phyloP scores from a whole-genome alignment of 2,329 filamentous ascomycete genomes.

The Aspergillus versicolor region DNA sequence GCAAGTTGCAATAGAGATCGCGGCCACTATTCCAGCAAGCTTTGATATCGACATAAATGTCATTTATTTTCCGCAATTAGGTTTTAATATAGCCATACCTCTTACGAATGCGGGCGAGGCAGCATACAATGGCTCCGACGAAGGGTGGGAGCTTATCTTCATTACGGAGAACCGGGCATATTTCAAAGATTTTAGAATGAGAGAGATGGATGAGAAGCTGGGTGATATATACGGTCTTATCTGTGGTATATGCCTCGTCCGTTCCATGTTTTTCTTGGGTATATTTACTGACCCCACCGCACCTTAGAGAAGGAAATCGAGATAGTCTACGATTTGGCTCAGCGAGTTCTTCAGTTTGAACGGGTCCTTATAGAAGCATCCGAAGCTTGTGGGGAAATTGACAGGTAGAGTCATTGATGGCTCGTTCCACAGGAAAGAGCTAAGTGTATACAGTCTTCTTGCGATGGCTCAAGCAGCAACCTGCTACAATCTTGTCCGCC shows the following conservation, averaged over 20 bases:
- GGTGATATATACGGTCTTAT: constrained; percentile 86
- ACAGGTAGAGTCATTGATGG: constrained; percentile 50
- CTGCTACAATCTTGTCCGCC: constrained; percentile 69
- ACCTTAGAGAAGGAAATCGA: constrained; percentile 80
- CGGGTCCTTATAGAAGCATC: constrained; percentile 67
- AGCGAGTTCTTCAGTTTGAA: constrained; percentile 68
- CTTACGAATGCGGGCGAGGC: constrained; percentile 61
- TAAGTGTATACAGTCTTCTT: constrained; percentile 59
- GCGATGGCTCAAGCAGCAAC: constrained; percentile 76
- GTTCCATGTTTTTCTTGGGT: background rate
- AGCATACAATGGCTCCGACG: constrained; percentile 63
- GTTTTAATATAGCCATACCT: constrained; percentile 77
- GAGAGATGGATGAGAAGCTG: constrained; percentile 73
- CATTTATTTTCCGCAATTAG: constrained; percentile 86
- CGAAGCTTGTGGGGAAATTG: constrained; percentile 80
- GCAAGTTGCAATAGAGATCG: constrained; percentile 64
- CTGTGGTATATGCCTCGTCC: constrained; percentile 55
- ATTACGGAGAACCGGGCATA: constrained; percentile 69
- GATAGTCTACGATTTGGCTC: constrained; percentile 74
- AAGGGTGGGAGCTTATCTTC: constrained; percentile 77
- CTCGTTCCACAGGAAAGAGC: background rate
- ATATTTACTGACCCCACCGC: background rate
- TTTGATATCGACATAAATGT: constrained; percentile 64
- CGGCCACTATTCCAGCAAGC: constrained; percentile 60
- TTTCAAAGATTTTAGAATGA: constrained; percentile 84